Percentiles rank a stretch among this genome's conserved stretches.
Conservation (phyloP, 805 yeast species). For the Danielozyma ontarioensis region DNA sequence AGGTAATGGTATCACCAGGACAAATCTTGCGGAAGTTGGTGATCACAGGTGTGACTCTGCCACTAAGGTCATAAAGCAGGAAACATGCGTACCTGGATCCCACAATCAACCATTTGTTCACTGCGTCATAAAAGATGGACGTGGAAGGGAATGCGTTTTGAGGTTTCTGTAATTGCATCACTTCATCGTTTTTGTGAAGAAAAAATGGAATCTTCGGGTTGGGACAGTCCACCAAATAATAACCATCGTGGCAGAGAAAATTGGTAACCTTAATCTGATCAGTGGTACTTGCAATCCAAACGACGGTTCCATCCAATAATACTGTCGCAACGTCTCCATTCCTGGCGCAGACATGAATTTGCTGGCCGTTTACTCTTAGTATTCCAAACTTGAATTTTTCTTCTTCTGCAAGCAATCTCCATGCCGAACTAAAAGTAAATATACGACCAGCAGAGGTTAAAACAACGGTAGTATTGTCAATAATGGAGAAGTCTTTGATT, state of each 20-base stretch:
- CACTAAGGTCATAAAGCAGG: conserved; percentile 44
- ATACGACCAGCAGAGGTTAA: conserved; percentile 60
- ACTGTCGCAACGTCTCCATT: conserved; percentile 42
- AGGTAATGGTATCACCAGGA: conserved; percentile 66
- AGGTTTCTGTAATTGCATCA: conserved; percentile 31
- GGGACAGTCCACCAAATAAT: conserved; percentile 59
- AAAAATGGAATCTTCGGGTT: conserved; percentile 54
- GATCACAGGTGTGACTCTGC: background rate
- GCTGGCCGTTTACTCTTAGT: conserved; percentile 34
- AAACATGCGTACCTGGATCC: conserved; percentile 73
- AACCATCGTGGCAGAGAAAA: conserved; percentile 28
- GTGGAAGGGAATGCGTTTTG: conserved; percentile 52
- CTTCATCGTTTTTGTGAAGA: conserved; percentile 23
- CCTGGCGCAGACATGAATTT: conserved; percentile 19
- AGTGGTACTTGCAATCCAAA: conserved; percentile 18
- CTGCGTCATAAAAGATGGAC: conserved; percentile 41
- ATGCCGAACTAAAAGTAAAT: conserved; percentile 17
- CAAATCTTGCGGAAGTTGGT: conserved; percentile 42
- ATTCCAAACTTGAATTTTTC: conserved; percentile 36
- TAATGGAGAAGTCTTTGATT: conserved; percentile 55
- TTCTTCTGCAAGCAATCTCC: background rate
- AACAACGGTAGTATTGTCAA: conserved; percentile 33
- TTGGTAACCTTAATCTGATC: conserved; percentile 57
- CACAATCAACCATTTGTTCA: conserved; percentile 41
- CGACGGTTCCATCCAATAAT: conserved; percentile 20